phyloP scores from a whole-genome alignment of 1,284 basidiomycete species.

The Mycosarcoma maydis region DNA sequence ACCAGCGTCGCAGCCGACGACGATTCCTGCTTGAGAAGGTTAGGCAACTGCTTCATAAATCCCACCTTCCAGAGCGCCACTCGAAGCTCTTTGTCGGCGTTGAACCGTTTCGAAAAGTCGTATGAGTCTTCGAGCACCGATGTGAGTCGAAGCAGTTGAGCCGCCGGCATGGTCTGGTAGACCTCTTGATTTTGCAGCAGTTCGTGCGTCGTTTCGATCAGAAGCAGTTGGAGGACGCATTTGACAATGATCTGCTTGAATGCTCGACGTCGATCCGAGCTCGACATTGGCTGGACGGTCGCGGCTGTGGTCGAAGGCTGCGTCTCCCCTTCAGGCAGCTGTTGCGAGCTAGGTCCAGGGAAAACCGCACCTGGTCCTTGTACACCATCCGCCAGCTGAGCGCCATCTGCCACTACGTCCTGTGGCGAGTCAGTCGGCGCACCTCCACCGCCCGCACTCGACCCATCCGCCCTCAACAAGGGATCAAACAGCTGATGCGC shows the following conservation, averaged over 20 bases:
- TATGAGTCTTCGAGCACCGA: slow-evolving; percentile 95
- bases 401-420: background rate
- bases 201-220: slow-evolving; percentile 98
- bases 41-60: slow-evolving; percentile 99
- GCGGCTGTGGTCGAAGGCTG: background rate
- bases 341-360: slow-evolving; percentile 44
- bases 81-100: slow-evolving; percentile 95
- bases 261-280: slow-evolving; percentile 82
- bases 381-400: slow-evolving; percentile 7
- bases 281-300: slow-evolving; percentile 65
- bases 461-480: slow-evolving; percentile 77
- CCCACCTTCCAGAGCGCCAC: slow-evolving; percentile 99
- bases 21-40: slow-evolving; percentile 97
- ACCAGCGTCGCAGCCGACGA: slow-evolving; percentile 95
- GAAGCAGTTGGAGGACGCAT: slow-evolving; percentile 94
- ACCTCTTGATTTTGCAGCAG: slow-evolving; percentile 78
- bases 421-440: slow-evolving; percentile 18
- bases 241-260: slow-evolving; percentile 99
- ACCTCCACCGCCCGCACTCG: slow-evolving; percentile 66
- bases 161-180: slow-evolving; percentile 91
- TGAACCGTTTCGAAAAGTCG: slow-evolving; percentile 95
- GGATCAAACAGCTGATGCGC: slow-evolving; percentile 95
- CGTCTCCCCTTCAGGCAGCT: background rate
- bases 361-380: slow-evolving; percentile 27
- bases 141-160: slow-evolving; percentile 91